Conservation (phyloP, 208 protist species). For the Wallacemonas sp. region DNA sequence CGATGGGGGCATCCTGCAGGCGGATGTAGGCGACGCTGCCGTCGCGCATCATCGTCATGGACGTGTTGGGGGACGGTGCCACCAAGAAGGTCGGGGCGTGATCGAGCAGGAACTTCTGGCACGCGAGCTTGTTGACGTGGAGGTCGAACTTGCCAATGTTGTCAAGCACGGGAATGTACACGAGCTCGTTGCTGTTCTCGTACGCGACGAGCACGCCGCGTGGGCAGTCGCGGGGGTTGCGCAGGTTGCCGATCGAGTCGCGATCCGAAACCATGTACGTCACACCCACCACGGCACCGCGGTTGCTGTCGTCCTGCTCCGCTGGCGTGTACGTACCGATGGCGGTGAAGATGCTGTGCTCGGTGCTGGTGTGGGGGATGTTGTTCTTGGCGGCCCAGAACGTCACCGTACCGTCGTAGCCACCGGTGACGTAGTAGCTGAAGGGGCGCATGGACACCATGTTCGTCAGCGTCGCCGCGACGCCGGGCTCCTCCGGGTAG, state of each 20-base stretch:
- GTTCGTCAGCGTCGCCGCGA: constrained; percentile 3
- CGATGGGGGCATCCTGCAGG: constrained; percentile 20
- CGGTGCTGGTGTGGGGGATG: constrained; percentile 26
- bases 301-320: not conserved
- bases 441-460: constrained; percentile 26
- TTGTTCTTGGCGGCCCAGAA: constrained; percentile 81
- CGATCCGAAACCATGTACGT: constrained; percentile 32
- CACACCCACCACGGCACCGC: constrained; percentile 57
- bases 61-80: constrained; percentile 38
- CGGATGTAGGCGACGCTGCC: constrained; percentile 48
- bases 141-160: constrained; percentile 35
- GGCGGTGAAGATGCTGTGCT: constrained; percentile 31
- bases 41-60: constrained; percentile 53
- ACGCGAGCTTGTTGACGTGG: constrained; percentile 23
- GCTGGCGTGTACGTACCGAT: constrained; percentile 34
- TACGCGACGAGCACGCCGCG: constrained; percentile 74
- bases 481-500: constrained; percentile 29
- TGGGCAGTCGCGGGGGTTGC: constrained; percentile 43
- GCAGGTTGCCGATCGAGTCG: constrained; percentile 28
- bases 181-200: constrained; percentile 40
- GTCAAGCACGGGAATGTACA: constrained; percentile 58
- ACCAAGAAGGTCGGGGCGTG: constrained; percentile 47
- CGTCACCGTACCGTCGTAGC: constrained; percentile 51
- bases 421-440: constrained; percentile 72
- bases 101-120: constrained; percentile 29